Percentiles rank a stretch among this genome's conserved stretches.
phyloP scores from a whole-genome alignment of 2,329 filamentous ascomycete species.

The Calonectria hongkongensis region DNA sequence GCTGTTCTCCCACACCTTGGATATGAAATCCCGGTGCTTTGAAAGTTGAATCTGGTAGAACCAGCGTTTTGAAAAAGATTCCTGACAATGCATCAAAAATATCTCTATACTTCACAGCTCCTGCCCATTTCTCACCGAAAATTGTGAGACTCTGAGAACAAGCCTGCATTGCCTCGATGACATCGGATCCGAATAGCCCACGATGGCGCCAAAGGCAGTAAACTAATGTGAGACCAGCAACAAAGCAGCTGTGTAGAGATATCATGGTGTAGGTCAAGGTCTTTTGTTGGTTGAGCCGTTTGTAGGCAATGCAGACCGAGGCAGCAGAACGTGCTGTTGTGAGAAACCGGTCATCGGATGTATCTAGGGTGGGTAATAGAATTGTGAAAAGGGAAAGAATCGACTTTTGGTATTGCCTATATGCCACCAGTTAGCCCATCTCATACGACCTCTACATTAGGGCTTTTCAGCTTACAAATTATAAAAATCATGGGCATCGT shows the following conservation, averaged over 20 bases:
- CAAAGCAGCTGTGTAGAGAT: constrained; percentile 56
- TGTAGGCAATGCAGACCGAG: constrained; percentile 56
- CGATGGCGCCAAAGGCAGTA: constrained; percentile 9
- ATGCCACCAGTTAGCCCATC: no score
- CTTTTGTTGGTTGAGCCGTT: constrained; percentile 55
- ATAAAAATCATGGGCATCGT: constrained; percentile 54
- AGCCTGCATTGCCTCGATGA: constrained; percentile 11
- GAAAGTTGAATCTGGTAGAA: neutral
- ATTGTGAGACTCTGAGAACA: constrained; percentile 10
- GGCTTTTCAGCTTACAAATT: constrained; percentile 12
- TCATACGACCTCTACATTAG: neutral
- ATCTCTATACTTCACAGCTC: constrained; percentile 5
- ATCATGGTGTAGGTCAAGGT: constrained; percentile 57
- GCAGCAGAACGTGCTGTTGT: constrained; percentile 3
- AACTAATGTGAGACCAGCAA: constrained; percentile 37
- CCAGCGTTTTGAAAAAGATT: constrained; percentile 1
- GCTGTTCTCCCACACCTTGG: neutral
- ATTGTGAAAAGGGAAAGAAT: constrained; percentile 9
- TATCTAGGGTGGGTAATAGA: neutral
- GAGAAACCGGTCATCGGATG: constrained; percentile 1
- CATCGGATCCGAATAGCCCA: constrained; percentile 5
- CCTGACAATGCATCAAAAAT: constrained; percentile 16
- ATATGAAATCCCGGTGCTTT: neutral
- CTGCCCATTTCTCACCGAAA: constrained; percentile 10
- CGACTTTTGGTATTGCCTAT: constrained; percentile 10